Evolutionary conservation across 495 filamentous ascomycete genomes (phyloP).

Genomic region (Hypoxylon cercidicola): DNA sequence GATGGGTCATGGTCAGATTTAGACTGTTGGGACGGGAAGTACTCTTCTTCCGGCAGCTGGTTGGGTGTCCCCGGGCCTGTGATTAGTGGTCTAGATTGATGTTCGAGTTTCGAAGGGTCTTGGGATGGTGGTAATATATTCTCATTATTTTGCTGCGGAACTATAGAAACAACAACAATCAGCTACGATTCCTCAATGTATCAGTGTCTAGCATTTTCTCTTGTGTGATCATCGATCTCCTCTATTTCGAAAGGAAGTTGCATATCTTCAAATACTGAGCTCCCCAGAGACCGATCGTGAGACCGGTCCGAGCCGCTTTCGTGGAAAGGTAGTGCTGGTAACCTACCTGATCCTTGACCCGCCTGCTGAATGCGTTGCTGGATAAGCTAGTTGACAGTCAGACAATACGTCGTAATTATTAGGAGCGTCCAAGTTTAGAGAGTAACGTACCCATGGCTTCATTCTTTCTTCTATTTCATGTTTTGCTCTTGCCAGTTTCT

Average conservation of each 20-base stretch:
- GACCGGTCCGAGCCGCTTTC: slow-evolving; percentile 36
- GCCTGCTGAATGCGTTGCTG: slow-evolving; percentile 41
- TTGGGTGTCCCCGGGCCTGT: slow-evolving; percentile 38
- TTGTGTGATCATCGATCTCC: slow-evolving; percentile 42
- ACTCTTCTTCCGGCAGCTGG: slow-evolving; percentile 42
- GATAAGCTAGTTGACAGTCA: slow-evolving; percentile 37
- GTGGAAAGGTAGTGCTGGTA: slow-evolving; percentile 41
- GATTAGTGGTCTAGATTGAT: slow-evolving; percentile 45
- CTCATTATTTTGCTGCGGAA: slow-evolving; percentile 51
- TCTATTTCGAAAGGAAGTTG: slow-evolving; percentile 48
- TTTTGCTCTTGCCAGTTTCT: slow-evolving; percentile 55
- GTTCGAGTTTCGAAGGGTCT: slow-evolving; percentile 42
- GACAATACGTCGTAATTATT: not conserved
- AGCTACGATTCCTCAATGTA: slow-evolving; percentile 42
- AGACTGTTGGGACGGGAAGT: slow-evolving; percentile 45
- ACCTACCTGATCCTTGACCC: slow-evolving; percentile 45
- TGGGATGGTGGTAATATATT: slow-evolving; percentile 45
- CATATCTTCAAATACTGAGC: slow-evolving; percentile 41
- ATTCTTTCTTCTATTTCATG: slow-evolving; percentile 56
- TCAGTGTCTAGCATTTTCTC: slow-evolving; percentile 44
- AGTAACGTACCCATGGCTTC: slow-evolving; percentile 52
- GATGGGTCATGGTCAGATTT: slow-evolving; percentile 40
- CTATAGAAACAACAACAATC: slow-evolving; percentile 49
- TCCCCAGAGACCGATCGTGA: slow-evolving; percentile 41
- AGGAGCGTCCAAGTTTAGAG: not conserved